Evolutionary conservation across 108 stramenopile species (phyloP), one percentile per base, ranked within the genome.

Genomic region (Craspedostauros australis): DNA sequence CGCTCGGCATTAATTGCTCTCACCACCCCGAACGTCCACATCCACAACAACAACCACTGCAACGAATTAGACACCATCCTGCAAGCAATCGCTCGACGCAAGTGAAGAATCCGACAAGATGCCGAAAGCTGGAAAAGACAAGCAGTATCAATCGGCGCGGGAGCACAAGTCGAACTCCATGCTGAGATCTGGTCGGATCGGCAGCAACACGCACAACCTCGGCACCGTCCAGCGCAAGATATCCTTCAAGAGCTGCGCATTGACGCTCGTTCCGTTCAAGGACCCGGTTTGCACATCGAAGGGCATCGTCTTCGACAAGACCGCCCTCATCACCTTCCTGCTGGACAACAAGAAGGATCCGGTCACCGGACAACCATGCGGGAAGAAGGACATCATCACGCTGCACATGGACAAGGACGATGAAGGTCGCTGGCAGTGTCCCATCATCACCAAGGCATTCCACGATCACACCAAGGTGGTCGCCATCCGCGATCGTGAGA

Each of bases 171-270:
- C 60, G 23, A 76, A 80, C 54, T 62, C 78, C 50, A 70, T 74
- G 29, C 47, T 80, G 15, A 72, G 84, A 24, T 71, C 83, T 2
- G 72, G 76, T 42, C 50, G 50, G 4, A 43, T 50, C 7, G 33
- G 18, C 14, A 30, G 18, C 22, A 19, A 40, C 16, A 0, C 38
- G 2, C 4, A n/a, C 6, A 1, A n/a, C 15, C 8, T 9, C 12
- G 60, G 60, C 1, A 26, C 25, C 16, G 55, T 72, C 1, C 62
- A 64, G 21, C 78, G 79, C 5, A 70, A 82, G 1, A 62, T 99
- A 14, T 92, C 95, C 29, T 99, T 99, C 58, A 74, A 92, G 64
- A 94, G 93, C 72, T 99, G 98, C 59, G 98, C 98, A 5, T 75
- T 99, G 33, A 87, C 86, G 19, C 66, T 97, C 43, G 73, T 64